Base-by-base conservation (phyloP, 2,329 filamentous ascomycete species). In the Camillea tinctor region DNA sequence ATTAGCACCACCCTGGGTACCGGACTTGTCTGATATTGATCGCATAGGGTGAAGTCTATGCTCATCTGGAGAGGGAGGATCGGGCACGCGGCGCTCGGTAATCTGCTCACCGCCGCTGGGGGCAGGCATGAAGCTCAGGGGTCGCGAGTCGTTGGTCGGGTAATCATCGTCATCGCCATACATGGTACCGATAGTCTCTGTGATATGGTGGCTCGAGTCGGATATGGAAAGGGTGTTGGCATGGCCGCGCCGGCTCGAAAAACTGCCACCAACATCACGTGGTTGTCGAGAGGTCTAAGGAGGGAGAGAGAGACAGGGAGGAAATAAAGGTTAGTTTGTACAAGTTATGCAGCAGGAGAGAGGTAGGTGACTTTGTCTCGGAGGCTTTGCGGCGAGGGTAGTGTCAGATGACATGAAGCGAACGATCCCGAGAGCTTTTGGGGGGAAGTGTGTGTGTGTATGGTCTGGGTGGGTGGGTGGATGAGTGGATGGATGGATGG, bases 121-220 rank as follows among this genome's bases (percentile, higher is more conserved):
- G 50, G 83, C 79, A 53, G 81, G 82, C 67, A 93, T 81, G 77
- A 92, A 95, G 78, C 91, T 94, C 69, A 93, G 77, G 40, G 91
- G 91, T 52, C 90, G 86, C 49, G 81, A 67, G 21, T 79, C 75
- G 58, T 77, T 75, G 60, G 80, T 79, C 60, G 72, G 64, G 24
- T 73, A 85, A 67, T 86, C 83, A 69, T 91, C 86, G 71, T 87
- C 85, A 72, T 92, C 89, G 70, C 90, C 91, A 77, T 97, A 97
- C 77, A 96, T 85, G 69, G 93, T 93, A 56, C 92, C 92, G 76
- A 97, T 96, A 61, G 92, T 90, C 76, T 97, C 93, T 59, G 93
- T 97, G 73, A 97, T 92, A 84, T 97, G 93, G 78, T 97, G 92
- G 77, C 85, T 92, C 62, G 93, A 90, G 77, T 97, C 93, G 75